Conservation (phyloP, 2,329 filamentous ascomycete species). For the Tolypocladium inflatum region DNA sequence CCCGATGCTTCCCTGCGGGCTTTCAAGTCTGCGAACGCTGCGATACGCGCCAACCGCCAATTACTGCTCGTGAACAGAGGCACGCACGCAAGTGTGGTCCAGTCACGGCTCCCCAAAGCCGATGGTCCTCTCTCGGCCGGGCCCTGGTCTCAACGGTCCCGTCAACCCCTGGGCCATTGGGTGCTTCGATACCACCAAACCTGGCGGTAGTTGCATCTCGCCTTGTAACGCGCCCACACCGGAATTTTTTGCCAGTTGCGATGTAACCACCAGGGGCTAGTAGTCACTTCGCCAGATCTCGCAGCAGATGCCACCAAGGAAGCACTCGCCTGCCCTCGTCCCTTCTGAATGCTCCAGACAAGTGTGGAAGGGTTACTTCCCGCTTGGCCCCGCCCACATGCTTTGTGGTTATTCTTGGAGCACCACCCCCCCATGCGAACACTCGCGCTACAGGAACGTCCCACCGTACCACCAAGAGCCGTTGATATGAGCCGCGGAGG, state of each 20-base stretch:
- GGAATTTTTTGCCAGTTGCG: slow-evolving; percentile 8
- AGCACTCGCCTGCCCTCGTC: slow-evolving; percentile 1
- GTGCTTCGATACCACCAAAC: background rate
- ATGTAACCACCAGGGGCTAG: slow-evolving; percentile 16
- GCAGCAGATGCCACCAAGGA: slow-evolving; percentile 4
- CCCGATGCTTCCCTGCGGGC: background rate
- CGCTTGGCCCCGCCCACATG: slow-evolving; percentile 8
- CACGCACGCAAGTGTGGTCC: background rate
- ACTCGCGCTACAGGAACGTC: background rate
- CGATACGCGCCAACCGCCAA: background rate
- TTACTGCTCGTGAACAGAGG: background rate
- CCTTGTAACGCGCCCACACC: slow-evolving; percentile 9
- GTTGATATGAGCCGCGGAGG: background rate
- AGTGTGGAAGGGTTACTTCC: slow-evolving; percentile 13
- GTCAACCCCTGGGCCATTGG: background rate
- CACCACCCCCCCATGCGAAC: background rate
- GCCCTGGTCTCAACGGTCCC: background rate
- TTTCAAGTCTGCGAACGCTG: background rate
- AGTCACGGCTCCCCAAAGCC: background rate
- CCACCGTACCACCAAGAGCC: slow-evolving; percentile 4
- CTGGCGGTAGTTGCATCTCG: slow-evolving; percentile 2
- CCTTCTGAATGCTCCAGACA: slow-evolving; percentile 4
- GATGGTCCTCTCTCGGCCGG: background rate
- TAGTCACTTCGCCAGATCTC: slow-evolving; percentile 10
- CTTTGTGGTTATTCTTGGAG: slow-evolving; percentile 6